A percentile compares a stretch with the other conserved stretches of the same genome.
Conservation (phyloP, 73 alveolate species). For the Blepharisma stoltei region DNA sequence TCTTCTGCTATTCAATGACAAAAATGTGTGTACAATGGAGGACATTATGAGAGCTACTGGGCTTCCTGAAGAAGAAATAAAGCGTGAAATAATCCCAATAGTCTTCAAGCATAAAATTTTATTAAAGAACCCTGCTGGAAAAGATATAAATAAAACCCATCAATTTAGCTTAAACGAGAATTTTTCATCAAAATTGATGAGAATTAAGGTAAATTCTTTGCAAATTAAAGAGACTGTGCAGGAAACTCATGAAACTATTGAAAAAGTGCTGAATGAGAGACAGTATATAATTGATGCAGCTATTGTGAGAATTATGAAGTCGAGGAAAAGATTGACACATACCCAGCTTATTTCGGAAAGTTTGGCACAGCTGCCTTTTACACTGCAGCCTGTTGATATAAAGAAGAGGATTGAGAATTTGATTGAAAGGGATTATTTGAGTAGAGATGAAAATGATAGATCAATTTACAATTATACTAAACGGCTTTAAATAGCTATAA, state of each 20-base stretch:
- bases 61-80: conserved; percentile 35
- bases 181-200: conserved; percentile 47
- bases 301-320: conserved; percentile 58
- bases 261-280: conserved; percentile 55
- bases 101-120: conserved; percentile 38
- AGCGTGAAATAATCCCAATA: conserved; percentile 36
- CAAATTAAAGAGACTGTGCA: conserved; percentile 49
- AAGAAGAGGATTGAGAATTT: conserved; percentile 48
- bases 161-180: conserved; percentile 36
- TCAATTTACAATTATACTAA: conserved; percentile 31
- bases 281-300: conserved; percentile 59
- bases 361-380: conserved; percentile 44
- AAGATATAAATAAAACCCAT: conserved; percentile 33
- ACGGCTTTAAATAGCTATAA: background rate
- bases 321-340: conserved; percentile 44
- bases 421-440: conserved; percentile 54
- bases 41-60: conserved; percentile 34
- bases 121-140: conserved; percentile 30
- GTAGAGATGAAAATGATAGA: conserved; percentile 38
- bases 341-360: conserved; percentile 41
- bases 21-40: conserved; percentile 4
- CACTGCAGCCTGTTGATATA: conserved; percentile 38
- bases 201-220: conserved; percentile 43
- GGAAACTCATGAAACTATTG: conserved; percentile 57
- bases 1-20: conserved; percentile 33